phyloP scores from a whole-genome alignment of 768 basidiomycete species.

The Tylopilus sp. region DNA sequence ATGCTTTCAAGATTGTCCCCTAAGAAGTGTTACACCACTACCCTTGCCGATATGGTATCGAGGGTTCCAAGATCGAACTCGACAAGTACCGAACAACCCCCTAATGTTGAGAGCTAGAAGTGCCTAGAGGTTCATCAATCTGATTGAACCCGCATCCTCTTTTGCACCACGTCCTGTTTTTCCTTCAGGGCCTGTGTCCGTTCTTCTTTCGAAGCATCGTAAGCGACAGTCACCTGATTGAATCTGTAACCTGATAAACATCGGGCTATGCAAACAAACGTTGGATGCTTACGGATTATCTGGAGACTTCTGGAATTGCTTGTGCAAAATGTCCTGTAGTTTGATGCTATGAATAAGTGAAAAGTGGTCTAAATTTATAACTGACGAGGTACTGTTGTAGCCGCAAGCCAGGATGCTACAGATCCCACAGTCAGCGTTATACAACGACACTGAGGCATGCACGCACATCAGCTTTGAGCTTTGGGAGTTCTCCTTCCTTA shows the following conservation, averaged over 20 bases:
- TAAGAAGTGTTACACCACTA: not conserved
- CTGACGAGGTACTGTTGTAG: conserved; percentile 83
- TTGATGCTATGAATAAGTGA: not conserved
- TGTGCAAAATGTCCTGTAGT: conserved; percentile 75
- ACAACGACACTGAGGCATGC: not conserved
- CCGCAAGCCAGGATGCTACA: conserved; percentile 82
- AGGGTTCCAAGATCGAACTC: not conserved
- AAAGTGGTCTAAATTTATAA: conserved; percentile 1
- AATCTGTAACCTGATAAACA: conserved; percentile 46
- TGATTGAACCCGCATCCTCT: conserved; percentile 50
- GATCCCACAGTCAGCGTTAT: conserved; percentile 11
- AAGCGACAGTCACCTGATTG: conserved; percentile 76
- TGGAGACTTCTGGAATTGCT: conserved; percentile 94
- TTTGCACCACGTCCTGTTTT: conserved; percentile 61
- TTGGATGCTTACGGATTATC: conserved; percentile 77
- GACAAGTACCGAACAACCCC: conserved; percentile 2
- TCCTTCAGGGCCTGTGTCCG: conserved; percentile 71
- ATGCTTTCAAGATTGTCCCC: too few relatives aligned
- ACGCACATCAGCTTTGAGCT: conserved; percentile 66
- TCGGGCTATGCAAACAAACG: conserved; percentile 4
- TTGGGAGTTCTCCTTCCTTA: conserved; percentile 81
- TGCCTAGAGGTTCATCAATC: conserved; percentile 2
- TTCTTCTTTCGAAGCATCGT: conserved; percentile 87
- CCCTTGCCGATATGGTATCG: conserved; percentile 7
- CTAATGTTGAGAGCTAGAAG: not conserved